phyloP scores from a whole-genome alignment of 2,329 filamentous ascomycete genomes.

The Pseudogymnoascus verrucosus region DNA sequence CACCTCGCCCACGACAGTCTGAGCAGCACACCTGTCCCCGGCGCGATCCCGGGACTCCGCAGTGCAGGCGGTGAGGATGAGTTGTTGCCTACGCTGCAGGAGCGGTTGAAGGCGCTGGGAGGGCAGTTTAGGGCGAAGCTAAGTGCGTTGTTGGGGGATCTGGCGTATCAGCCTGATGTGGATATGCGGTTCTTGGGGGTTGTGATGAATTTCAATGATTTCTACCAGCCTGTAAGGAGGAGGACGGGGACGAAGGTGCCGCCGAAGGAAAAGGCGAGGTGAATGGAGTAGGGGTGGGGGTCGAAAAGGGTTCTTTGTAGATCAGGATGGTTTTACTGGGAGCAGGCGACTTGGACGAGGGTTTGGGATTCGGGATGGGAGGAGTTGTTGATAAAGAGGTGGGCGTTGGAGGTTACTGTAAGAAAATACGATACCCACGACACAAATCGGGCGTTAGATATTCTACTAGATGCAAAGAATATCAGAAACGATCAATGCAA shows the following conservation, averaged over 20 bases:
- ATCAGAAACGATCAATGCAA: conserved; percentile 1
- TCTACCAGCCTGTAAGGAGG: conserved; percentile 71
- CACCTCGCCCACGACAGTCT: conserved; percentile 10
- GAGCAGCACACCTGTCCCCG: conserved; percentile 13
- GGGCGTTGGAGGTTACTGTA: neutral
- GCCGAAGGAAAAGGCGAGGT: neutral
- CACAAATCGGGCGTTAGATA: neutral
- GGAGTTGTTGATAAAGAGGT: conserved; percentile 2
- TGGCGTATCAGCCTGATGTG: conserved; percentile 87
- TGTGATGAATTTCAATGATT: conserved; percentile 98
- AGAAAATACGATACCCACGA: conserved; percentile 2
- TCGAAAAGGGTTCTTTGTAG: neutral
- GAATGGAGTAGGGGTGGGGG: neutral
- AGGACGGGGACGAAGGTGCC: conserved; percentile 23
- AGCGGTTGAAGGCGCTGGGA: conserved; percentile 64
- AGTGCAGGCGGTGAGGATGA: conserved; percentile 41
- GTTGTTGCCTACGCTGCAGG: conserved; percentile 67
- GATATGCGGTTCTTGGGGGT: conserved; percentile 95
- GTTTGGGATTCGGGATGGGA: neutral
- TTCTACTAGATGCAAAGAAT: conserved; percentile 1
- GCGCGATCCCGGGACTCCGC: conserved; percentile 21
- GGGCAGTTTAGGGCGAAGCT: conserved; percentile 69
- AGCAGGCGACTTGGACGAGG: neutral
- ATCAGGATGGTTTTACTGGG: neutral
- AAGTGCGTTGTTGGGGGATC: conserved; percentile 75